Evolutionary conservation across 1,284 basidiomycete species (phyloP).

Genomic region (Malassezia caprae): DNA sequence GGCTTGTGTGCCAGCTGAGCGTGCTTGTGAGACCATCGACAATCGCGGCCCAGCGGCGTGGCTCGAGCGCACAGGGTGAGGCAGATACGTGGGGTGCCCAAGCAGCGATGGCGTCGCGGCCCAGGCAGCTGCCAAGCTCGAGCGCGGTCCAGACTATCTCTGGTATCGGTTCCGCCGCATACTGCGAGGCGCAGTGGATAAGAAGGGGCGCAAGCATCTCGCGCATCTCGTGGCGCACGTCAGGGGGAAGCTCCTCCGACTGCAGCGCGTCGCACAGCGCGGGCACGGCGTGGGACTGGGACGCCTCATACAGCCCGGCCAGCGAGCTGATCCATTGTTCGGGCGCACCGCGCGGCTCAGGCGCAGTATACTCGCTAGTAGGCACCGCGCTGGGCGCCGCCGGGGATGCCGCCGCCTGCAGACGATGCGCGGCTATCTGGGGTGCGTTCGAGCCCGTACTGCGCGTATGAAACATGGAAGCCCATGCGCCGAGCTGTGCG

Average conservation of each 20-base stretch:
- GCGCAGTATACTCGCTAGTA: background rate
- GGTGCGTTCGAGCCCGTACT: background rate
- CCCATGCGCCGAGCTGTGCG: constrained; percentile 10
- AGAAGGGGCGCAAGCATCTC: background rate
- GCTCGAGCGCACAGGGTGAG: background rate
- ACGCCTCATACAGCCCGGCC: background rate
- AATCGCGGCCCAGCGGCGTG: background rate
- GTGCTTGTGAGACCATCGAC: constrained; percentile 1
- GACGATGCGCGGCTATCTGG: background rate
- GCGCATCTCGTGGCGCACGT: background rate
- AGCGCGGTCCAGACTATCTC: background rate
- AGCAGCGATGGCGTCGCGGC: background rate
- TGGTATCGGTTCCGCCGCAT: background rate
- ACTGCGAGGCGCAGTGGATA: background rate
- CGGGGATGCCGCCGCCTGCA: background rate
- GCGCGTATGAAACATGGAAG: constrained; percentile 4
- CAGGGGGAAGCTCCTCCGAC: background rate
- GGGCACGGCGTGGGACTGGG: background rate
- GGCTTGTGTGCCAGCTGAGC: constrained; percentile 3
- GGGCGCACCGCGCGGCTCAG: background rate
- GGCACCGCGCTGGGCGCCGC: background rate
- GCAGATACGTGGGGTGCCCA: background rate
- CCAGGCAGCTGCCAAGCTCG: background rate
- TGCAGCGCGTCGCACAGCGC: background rate
- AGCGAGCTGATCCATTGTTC: background rate